Evolutionary conservation across 352 stramenopile genomes (phyloP), one percentile per base, ranked within the genome.

Genomic region (Elongisporangium prolatum): DNA sequence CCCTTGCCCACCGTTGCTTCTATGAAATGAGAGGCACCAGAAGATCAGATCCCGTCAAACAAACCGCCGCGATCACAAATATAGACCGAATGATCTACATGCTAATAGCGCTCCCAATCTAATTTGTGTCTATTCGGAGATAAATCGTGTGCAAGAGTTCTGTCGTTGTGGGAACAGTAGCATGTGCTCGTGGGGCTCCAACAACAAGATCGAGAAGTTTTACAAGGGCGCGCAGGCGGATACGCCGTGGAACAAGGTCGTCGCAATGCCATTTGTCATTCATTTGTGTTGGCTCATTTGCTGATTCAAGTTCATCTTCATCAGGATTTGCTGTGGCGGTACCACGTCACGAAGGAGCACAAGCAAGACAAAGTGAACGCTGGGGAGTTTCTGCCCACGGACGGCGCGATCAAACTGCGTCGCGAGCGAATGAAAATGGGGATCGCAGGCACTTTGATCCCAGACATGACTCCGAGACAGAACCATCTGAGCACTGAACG

Each of bases 221-320:
- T 81, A 81, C 74, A 84, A 84, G 50, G 74, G 74, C 34, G 72
- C 71, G 9, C 67, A 79, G 22, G 69, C 67, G 21, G 74, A 84
- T 65, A 84, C 74, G 8, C 71, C 72, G 7, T 84, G 74, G 71
- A 84, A 80, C 67, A 81, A 84, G 68, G 73, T 73, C 44, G 7
- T 17, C 13, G 24, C 4, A n/a, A 24, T n/a, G n/a, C n/a, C n/a
- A n/a, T n/a, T n/a, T n/a, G n/a, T n/a, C n/a, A n/a, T n/a, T n/a
- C n/a, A 5, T 37, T 28, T 34, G n/a, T 11, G 50, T 40, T 5
- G n/a, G 28, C n/a, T 5, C 24, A n/a, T 2, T 52, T 13, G 44
- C 6, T 51, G 40, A 38, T 59, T 24, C 1, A 40, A 49, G 21
- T 60, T 10, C 24, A 7, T 50, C 25, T 14, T 1, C 6, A 52